phyloP scores from a whole-genome alignment of 176 grass and related monocot genomes.

The Olyra latifolia region DNA sequence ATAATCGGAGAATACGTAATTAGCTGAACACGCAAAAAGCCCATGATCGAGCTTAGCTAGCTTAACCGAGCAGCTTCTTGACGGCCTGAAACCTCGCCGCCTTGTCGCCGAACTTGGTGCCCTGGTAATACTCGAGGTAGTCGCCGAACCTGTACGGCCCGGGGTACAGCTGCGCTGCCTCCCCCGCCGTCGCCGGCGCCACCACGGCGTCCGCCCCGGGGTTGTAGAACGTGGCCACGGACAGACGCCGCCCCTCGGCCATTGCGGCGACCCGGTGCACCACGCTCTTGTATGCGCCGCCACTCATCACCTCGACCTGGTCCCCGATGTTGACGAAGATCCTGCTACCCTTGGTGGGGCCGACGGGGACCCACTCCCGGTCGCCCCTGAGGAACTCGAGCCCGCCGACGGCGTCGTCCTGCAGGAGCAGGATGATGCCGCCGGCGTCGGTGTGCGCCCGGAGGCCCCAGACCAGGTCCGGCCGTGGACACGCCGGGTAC shows the following conservation, averaged over 20 bases:
- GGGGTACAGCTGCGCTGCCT: conserved; percentile 36
- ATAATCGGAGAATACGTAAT: neutral
- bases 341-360: conserved; percentile 33
- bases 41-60: neutral
- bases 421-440: conserved; percentile 90
- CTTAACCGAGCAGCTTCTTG: conserved; percentile 46
- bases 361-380: conserved; percentile 56
- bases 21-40: neutral
- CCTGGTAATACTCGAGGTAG: conserved; percentile 78
- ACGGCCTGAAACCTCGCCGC: conserved; percentile 57
- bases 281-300: conserved; percentile 68
- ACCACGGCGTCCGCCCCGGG: conserved; percentile 51
- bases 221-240: conserved; percentile 93
- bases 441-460: conserved; percentile 90
- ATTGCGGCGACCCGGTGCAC: conserved; percentile 60
- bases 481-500: conserved; percentile 73
- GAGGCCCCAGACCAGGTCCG: conserved; percentile 64
- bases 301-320: conserved; percentile 86
- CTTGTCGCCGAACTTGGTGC: conserved; percentile 82
- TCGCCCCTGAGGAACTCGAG: conserved; percentile 67
- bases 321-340: conserved; percentile 91
- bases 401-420: conserved; percentile 73
- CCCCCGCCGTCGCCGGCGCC: conserved; percentile 18
- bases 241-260: conserved; percentile 47
- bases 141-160: conserved; percentile 71